Evolutionary conservation across 352 stramenopile genomes (phyloP), one percentile per base, ranked within the genome.

Genomic region (Pythium aphanidermatum): DNA sequence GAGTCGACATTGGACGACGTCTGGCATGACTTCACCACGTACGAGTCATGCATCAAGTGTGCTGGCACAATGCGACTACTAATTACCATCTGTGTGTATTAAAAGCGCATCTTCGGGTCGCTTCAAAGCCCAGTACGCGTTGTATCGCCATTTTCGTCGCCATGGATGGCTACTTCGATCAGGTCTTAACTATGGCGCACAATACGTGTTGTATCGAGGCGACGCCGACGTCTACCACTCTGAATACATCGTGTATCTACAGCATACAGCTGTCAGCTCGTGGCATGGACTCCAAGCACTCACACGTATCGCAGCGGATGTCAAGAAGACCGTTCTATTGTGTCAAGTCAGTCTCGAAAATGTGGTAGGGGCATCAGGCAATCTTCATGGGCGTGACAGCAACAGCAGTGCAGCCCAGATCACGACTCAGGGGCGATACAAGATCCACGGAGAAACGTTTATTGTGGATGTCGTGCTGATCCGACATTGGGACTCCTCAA

Each of bases 281-380:
- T 87, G 78, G 78, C 65, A 73, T 27, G 58, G 50, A 13, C 51
- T 88, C 14, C 79, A 91, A 46, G 68, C 70, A 24, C 63, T 86
- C 37, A 87, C 79, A n/a, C 74, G 75, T 19, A 59, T 91, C 25
- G 73, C 74, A 14, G 71, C 69, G 9, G 79, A 91, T 49, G 75
- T 86, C 10, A 91, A 88, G 59, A 91, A 91, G 68, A 86, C 74
- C 0, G 69, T 88, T 21, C 37, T 88, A 16, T 16, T 87, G 23
- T 86, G 71, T 24, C 59, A 78, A 30, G 66, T 86, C 12, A 48
- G n/a, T 20, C 12, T 19, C 9, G 17, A 42, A 23, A 34, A 23
- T 13, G 19, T 19, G 30, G 27, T 16, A 13, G 30, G 12, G 6
- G 10, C 19, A 43, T n/a, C n/a, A n/a, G n/a, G n/a, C 7, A 13